A percentile compares a stretch with the other conserved stretches of the same genome.
phyloP scores from a whole-genome alignment of 768 basidiomycete genomes.

The Fistulinella prunicolor region DNA sequence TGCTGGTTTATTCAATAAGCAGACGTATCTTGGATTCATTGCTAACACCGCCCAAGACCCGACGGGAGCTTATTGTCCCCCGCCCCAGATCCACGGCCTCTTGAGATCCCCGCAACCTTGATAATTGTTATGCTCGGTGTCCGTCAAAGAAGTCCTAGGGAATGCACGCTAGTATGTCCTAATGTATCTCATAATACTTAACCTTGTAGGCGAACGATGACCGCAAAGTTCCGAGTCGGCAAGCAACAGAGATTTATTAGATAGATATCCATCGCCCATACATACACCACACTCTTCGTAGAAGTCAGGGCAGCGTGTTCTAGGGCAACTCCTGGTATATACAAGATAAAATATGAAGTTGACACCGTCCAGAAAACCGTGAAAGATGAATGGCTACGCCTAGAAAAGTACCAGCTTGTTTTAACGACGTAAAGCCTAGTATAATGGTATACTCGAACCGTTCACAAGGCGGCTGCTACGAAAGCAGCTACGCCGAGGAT shows the following conservation, averaged over 20 bases:
- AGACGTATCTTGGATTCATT: not conserved
- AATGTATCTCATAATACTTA: conserved; percentile 7
- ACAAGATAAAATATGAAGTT: conserved; percentile 13
- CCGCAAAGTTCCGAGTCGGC: conserved; percentile 1
- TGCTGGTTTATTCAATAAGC: conserved; percentile 4
- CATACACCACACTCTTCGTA: not conserved
- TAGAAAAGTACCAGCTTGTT: conserved; percentile 21
- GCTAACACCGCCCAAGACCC: not conserved
- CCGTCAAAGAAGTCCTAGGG: too few relatives aligned
- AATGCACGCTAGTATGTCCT: not conserved
- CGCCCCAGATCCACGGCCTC: conserved; percentile 7
- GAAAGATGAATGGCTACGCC: conserved; percentile 10
- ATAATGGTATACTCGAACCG: conserved; percentile 15
- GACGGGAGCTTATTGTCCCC: conserved; percentile 9
- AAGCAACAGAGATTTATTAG: conserved; percentile 2
- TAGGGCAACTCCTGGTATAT: conserved; percentile 19
- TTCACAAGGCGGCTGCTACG: conserved; percentile 29
- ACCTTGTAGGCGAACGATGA: not conserved
- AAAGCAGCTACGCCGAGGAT: conserved; percentile 35
- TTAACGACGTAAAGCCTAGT: conserved; percentile 18
- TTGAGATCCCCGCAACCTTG: conserved; percentile 22
- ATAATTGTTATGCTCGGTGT: conserved; percentile 5
- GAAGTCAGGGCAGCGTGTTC: conserved; percentile 4
- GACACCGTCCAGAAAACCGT: conserved; percentile 6
- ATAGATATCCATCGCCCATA: not conserved